Evolutionary conservation across 345 rosid genomes (phyloP), one percentile per base, ranked within the genome.

Genomic region (Salix caprea): DNA sequence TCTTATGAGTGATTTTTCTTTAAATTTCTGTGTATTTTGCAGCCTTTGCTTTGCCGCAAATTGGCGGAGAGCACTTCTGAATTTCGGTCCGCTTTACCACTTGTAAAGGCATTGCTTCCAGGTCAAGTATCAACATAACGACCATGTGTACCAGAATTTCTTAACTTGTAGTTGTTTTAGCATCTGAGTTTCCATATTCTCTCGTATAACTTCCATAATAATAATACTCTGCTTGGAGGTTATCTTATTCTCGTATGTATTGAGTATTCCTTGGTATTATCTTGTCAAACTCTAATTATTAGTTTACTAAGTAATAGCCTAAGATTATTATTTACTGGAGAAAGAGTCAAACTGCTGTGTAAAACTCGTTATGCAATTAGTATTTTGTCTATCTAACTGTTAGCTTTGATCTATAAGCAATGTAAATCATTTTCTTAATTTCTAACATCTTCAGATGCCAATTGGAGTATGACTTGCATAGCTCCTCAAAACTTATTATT

Each of bases 51-150:
- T 77, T 89, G 93, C 78, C 77, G 81, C 86, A 89, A 88, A 83
- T 83, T 92, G 82, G 88, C 92, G 5, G 90, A 87, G 65, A 87
- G 82, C 76, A 61, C 82, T 37, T 80, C 87, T 58, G 90, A 89
- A 77, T 84, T 92, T 72, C 89, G 94, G 92, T 85, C 90, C 79
- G 91, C 89, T 70, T 83, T 92, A 80, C 97, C 97, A 15, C 91
- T 92, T 39, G 85, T 90, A 70, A 94, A 90, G 85, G 94, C 92
- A 46, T 80, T 92, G 77, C 84, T 92, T 74, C 94, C 94, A 89
- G 97, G 97, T 90, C 70, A 69, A 77, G 71, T 76, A n/a, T 80
- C 18, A 4, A 52, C 36, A 60, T 61, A 58, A 44, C 60, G 28
- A 19, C 26, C 64, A 58, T 18, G 65, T 75, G 15, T 12, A 44